A percentile compares a stretch with the other conserved stretches of the same genome.
phyloP scores from a whole-genome alignment of 768 basidiomycete genomes.

The Podaxis sp. region DNA sequence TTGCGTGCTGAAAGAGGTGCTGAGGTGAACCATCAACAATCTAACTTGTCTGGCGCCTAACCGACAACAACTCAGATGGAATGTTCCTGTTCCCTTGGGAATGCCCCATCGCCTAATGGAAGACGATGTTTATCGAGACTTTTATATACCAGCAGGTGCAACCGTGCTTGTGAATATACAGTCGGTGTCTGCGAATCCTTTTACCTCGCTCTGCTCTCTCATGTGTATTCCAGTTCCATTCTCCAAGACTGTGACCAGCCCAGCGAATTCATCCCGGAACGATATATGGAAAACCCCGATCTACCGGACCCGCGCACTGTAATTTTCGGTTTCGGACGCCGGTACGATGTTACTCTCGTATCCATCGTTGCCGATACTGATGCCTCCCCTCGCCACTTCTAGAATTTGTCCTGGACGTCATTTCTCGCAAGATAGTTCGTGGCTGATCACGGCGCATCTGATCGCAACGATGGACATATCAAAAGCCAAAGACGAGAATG shows the following conservation, averaged over 20 bases:
- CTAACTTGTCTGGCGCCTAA: neutral
- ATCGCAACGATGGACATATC: conserved; percentile 44
- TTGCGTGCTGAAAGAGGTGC: conserved; percentile 44
- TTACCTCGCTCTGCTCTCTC: neutral
- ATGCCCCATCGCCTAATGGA: conserved; percentile 51
- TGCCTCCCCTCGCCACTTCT: conserved; percentile 8
- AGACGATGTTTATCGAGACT: conserved; percentile 47
- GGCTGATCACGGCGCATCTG: conserved; percentile 42
- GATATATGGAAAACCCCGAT: conserved; percentile 38
- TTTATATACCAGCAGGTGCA: conserved; percentile 44
- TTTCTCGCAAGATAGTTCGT: conserved; percentile 48
- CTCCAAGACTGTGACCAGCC: conserved; percentile 45
- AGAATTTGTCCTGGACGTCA: conserved; percentile 56
- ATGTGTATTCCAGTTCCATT: conserved; percentile 32
- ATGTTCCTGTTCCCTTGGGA: conserved; percentile 47
- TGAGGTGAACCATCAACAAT: conserved; percentile 32
- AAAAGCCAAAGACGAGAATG: conserved; percentile 39
- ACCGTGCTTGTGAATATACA: conserved; percentile 43
- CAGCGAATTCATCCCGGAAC: conserved; percentile 46
- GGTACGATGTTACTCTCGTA: conserved; percentile 29
- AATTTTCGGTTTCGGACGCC: conserved; percentile 58
- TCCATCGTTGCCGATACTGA: neutral
- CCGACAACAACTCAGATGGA: conserved; percentile 35
- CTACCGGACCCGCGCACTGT: conserved; percentile 45
- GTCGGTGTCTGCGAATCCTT: conserved; percentile 26